Base-by-base conservation (phyloP, 164 flowering plant species). In the Dillenia turbinata region DNA sequence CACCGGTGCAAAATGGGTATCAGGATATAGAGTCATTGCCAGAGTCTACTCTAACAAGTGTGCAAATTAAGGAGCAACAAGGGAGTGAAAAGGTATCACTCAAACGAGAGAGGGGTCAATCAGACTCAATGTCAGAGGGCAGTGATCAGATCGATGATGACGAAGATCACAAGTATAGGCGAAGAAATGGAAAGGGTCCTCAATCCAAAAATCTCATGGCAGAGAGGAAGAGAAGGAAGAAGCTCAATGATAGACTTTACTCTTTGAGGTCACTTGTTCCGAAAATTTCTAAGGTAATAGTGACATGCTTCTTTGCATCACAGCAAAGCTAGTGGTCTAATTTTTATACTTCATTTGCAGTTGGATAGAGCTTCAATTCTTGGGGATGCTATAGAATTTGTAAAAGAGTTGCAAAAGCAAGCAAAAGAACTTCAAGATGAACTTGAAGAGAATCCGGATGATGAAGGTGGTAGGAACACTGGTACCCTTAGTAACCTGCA, bases 211-310 rank as follows among this genome's bases (percentile, higher is more conserved):
- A 94, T 67, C 86, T 94, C 43, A 33, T 67, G 1, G 97, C 99
- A 11, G 97, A 94, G 82, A 89, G 99, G 81, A 91, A 72, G 77
- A 79, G 99, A 67, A 86, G 99, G 77, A 91, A 89, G 78, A 94
- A 89, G 75, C 96, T 94, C 46, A 89, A 92, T 56, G 97, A 89
- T 5, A 73, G 94, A 68, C 89, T 94, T 45, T 89, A 84, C 50
- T 57, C 71, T 22, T 88, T 94, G 17, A 77, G 99, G 0, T 63
- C 97, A 52, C 73, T 91, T 64, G 99, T 94, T 66, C 99, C 99
- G 11, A 89, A 78, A 44, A 94, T 94, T 49, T 71, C 92, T 0
- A 94, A 94, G 93, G 99, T 91, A 76, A 55, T n/a, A 8, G 15
- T 15, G 22, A 19, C 22, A 1, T 19, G 22, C 22, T 19, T 19